phyloP scores from a whole-genome alignment of 2,329 filamentous ascomycete species.

The Monilinia laxa region DNA sequence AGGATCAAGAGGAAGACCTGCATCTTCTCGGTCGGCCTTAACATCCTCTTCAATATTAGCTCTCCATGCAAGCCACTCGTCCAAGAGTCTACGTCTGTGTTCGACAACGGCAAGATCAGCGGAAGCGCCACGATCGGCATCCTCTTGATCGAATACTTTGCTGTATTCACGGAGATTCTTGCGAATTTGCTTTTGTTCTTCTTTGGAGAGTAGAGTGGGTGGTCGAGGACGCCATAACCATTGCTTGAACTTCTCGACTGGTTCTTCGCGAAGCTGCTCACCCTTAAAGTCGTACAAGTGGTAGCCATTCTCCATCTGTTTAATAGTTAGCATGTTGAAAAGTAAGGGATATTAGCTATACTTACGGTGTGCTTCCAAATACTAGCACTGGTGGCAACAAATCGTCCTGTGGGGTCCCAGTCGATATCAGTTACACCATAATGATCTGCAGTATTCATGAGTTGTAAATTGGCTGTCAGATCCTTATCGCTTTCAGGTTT shows the following conservation, averaged over 20 bases:
- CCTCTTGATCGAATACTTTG: constrained; percentile 91
- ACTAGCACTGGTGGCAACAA: constrained; percentile 88
- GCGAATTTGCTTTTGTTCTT: constrained; percentile 96
- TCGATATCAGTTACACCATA: constrained; percentile 97
- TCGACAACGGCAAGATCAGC: constrained; percentile 94
- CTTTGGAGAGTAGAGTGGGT: constrained; percentile 85
- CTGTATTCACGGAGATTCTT: constrained; percentile 98
- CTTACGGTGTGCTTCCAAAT: constrained; percentile 94
- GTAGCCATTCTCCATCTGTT: constrained; percentile 97
- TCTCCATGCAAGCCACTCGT: constrained; percentile 88
- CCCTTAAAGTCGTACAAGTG: constrained; percentile 97
- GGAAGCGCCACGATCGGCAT: constrained; percentile 87
- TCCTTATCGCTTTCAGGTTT: constrained; percentile 93
- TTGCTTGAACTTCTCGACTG: constrained; percentile 96
- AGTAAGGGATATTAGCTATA: constrained; percentile 28
- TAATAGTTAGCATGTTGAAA: constrained; percentile 32
- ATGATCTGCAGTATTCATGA: constrained; percentile 92
- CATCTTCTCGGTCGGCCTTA: constrained; percentile 65
- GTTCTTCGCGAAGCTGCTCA: constrained; percentile 83
- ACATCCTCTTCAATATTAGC: constrained; percentile 70
- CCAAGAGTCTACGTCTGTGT: constrained; percentile 74
- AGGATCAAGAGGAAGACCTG: constrained; percentile 65
- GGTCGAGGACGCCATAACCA: constrained; percentile 92
- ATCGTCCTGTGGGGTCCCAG: constrained; percentile 96
- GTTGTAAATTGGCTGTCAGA: constrained; percentile 86